These are phyloP conservation scores for Artemisia annua DNA, from an alignment of 129 eudicot genomes.

Conservation along the genomic window DNA sequence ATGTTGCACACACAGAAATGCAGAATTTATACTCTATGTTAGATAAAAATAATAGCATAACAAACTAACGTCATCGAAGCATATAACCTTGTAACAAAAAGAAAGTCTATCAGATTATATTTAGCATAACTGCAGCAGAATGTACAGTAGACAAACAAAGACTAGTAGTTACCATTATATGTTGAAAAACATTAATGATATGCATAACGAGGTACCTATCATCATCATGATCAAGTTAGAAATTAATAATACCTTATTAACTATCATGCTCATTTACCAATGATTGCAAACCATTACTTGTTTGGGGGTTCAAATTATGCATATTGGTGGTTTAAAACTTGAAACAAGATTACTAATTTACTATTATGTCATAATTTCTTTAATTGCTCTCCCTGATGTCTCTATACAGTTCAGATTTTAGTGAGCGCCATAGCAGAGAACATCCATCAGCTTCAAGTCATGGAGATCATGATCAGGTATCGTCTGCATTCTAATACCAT, in stretches of 20 bases:
- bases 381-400: constrained; percentile 10
- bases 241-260: not conserved
- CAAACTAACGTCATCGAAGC: not conserved
- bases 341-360: too few relatives aligned
- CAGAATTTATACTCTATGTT: not conserved
- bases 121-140: not conserved
- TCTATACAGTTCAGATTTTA: constrained; percentile 47
- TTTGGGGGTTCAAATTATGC: not conserved
- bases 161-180: not conserved
- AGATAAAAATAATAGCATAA: not conserved
- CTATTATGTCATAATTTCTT: not conserved
- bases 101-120: not conserved
- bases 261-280: too few relatives aligned
- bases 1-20: not conserved
- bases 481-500: not conserved
- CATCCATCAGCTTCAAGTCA: constrained; percentile 59
- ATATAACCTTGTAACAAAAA: not conserved
- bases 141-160: not conserved
- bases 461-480: constrained; percentile 58
- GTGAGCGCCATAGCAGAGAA: constrained; percentile 57
- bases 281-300: too few relatives aligned
- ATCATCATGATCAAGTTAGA: not conserved
- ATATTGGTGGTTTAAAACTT: not conserved
- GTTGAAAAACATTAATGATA: constrained; percentile 1
- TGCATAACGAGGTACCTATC: not conserved